A percentile compares a stretch with the other conserved stretches of the same genome.
These are phyloP conservation scores for Thermomyces lanuginosus DNA, from an alignment of 2,329 filamentous ascomycete species.

Conservation along the genomic window DNA sequence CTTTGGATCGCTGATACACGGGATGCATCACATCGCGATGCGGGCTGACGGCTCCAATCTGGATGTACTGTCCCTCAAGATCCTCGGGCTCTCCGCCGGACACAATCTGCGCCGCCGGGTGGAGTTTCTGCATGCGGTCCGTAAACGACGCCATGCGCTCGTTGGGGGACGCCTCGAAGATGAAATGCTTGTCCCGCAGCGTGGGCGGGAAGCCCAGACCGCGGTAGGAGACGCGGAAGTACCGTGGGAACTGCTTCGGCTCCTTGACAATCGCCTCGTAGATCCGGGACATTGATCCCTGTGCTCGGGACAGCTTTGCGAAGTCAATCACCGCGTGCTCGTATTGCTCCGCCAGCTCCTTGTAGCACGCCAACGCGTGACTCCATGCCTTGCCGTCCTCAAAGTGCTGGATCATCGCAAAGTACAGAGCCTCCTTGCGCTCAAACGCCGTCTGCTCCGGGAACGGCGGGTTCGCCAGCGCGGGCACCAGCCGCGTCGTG, in stretches of 20 bases:
- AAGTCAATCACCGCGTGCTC: conserved; percentile 83
- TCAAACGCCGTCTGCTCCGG: conserved; percentile 78
- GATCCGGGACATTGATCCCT: conserved; percentile 80
- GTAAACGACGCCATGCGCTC: conserved; percentile 71
- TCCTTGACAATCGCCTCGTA: conserved; percentile 78
- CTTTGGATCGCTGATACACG: conserved; percentile 74
- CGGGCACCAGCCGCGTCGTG: conserved; percentile 46
- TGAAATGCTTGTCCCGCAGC: conserved; percentile 76
- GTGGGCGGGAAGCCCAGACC: conserved; percentile 72
- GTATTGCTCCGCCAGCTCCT: conserved; percentile 82
- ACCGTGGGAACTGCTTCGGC: conserved; percentile 61
- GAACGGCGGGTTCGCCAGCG: conserved; percentile 58
- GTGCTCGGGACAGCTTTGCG: conserved; percentile 71
- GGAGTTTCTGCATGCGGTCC: conserved; percentile 80
- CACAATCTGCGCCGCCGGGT: conserved; percentile 70
- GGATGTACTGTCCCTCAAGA: conserved; percentile 77
- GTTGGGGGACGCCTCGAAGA: conserved; percentile 65
- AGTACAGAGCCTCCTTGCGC: conserved; percentile 80
- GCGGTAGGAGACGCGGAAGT: conserved; percentile 81
- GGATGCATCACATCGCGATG: conserved; percentile 69
- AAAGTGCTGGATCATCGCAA: conserved; percentile 86
- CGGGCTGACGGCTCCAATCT: conserved; percentile 63
- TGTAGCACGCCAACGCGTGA: conserved; percentile 71
- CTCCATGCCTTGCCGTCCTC: conserved; percentile 92
- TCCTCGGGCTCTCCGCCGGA: conserved; percentile 55